phyloP scores from a whole-genome alignment of 169 alveolate genomes.

The Cryptosporidium meleagridis region DNA sequence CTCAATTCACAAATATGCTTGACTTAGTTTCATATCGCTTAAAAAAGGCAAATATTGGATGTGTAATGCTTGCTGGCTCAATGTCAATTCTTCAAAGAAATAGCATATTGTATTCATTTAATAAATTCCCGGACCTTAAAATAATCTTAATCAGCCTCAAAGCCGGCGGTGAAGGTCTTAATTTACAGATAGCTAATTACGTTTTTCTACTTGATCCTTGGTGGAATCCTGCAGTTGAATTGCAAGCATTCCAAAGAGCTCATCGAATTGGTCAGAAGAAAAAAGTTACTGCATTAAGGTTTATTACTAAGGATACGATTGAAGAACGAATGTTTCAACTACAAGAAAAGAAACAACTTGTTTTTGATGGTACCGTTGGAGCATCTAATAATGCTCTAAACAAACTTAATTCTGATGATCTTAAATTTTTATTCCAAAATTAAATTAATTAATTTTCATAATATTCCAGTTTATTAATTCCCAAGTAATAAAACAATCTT shows the following conservation, averaged over 20 bases:
- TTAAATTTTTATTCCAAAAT: slow-evolving; percentile 85
- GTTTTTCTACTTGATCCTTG: slow-evolving; percentile 97
- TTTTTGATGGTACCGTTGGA: slow-evolving; percentile 90
- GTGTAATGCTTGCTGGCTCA: slow-evolving; percentile 86
- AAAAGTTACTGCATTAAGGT: slow-evolving; percentile 92
- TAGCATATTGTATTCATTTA: slow-evolving; percentile 86
- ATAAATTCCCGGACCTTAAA: slow-evolving; percentile 83
- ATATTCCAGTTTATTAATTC: neutral
- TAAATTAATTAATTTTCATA: neutral
- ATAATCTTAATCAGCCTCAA: slow-evolving; percentile 90
- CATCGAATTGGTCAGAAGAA: slow-evolving; percentile 96
- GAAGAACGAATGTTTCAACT: slow-evolving; percentile 96
- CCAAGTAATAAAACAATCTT: neutral
- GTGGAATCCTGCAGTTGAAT: slow-evolving; percentile 99
- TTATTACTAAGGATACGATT: slow-evolving; percentile 94
- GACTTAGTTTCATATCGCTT: slow-evolving; percentile 87
- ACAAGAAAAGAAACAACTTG: slow-evolving; percentile 91
- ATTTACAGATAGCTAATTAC: slow-evolving; percentile 95
- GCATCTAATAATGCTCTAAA: slow-evolving; percentile 84
- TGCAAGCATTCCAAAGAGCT: slow-evolving; percentile 97
- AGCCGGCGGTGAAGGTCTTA: slow-evolving; percentile 99
- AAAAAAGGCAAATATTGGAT: slow-evolving; percentile 82
- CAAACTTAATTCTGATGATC: slow-evolving; percentile 88
- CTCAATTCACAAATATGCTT: slow-evolving; percentile 89
- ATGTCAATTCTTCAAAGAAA: slow-evolving; percentile 83